Base-by-base conservation (phyloP, 1,139 yeast species). In the Hansenula anomala region DNA sequence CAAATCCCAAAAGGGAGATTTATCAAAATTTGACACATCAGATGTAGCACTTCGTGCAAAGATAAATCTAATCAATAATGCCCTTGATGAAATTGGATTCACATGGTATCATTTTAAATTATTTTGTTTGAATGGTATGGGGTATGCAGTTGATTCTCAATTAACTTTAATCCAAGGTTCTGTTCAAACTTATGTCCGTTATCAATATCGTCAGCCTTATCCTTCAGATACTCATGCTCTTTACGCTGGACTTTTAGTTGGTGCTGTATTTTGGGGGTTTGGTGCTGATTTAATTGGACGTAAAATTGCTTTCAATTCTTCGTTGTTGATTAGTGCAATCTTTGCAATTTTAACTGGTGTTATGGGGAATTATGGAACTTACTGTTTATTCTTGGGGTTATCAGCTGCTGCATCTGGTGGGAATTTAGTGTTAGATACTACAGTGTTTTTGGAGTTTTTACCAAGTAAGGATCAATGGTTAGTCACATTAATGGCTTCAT, bases 71-170 rank as follows among this genome's bases (percentile, higher is more conserved):
- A 48, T 73, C 37, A 70, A 71, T 47, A 59, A 69, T 41, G 75
- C 77, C 11, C 53, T 72, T 19, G 75, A 71, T 48, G 74, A 73
- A 45, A 71, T 72, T 25, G 78, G 78, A 1, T 69, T 73, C 55
- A 73, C 78, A 4, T 60, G 68, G 66, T 69, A 67, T 49, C 77
- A 73, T 44, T 54, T 63, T 35, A 67, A 69, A 45, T 56, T 71
- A 31, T 66, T 73, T 51, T 64, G 55, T 49, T 55, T 75, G 25
- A 74, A 74, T 43, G 85, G 85, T 15, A 71, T 77, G 70, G 86
- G 86, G 14, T 79, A 79, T 51, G 73, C 80, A 6, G 78, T 75
- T 22, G 85, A 79, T 54, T 75, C 82, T 15, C 78, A 77, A 53
- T 61, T 79, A 47, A 70, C 68, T 29, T 63, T 66, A 53, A 54